Base-by-base conservation (phyloP, 2,329 filamentous ascomycete species). In the Elsinoe fawcettii region DNA sequence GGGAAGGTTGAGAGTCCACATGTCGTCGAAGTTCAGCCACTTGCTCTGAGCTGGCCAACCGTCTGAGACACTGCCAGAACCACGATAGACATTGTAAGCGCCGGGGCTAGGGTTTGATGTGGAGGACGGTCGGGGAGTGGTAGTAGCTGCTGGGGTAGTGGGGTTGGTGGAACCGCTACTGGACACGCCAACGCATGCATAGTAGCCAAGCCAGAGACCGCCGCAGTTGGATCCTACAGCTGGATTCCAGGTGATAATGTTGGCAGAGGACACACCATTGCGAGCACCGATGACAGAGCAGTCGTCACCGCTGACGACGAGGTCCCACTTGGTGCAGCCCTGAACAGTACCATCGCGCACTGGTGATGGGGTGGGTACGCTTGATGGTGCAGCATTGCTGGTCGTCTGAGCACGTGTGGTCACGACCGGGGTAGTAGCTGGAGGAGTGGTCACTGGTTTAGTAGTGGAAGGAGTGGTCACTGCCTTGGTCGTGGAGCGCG, bases 1-100 rank as follows among this genome's bases (percentile, higher is more conserved):
- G 16, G 63, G 55, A 44, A 64, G 62, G 60, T 74, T 75, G 53
- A 65, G 63, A 1, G 59, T 57, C 32, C 60, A 71, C 69, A 71
- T 66, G 6, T 62, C 57, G 39, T 71, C 67, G 59, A 72, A 74
- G 23, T 58, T 39, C 36, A 69, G 58, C 73, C 72, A 74, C 16
- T 64, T 43, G 23, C 59, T 59, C 58, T 66, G 59, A 5, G 62
- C 51, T 0, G 73, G 72, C 72, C 73, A 75, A 49, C 73, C 72
- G 27, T 66, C 62, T 4, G 62, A 61, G 14, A 61, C 55, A 7
- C 67, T 66, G 16, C 71, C 73, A 41, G 72, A 65, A 20, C 73
- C 73, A 5, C 46, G 54, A 61, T 68, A 70, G 37, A 62, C 60
- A 8, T 54, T 63, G 63, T 69, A 69, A 27, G 23, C 47, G 30